These are phyloP conservation scores for Plasmodium vinckei DNA, from an alignment of 169 alveolate genomes.

Conservation along the genomic window DNA sequence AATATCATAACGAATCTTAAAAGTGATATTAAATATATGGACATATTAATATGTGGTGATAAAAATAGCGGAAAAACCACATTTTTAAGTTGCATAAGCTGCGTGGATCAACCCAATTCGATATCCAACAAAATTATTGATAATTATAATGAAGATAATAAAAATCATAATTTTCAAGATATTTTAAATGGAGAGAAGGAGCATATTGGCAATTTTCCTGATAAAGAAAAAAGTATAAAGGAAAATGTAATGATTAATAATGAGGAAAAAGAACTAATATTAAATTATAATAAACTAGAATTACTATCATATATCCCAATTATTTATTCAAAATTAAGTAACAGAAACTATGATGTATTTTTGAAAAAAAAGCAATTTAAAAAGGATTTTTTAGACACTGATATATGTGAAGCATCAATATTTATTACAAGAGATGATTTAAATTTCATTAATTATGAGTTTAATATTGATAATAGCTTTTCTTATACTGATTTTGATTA, in stretches of 20 bases:
- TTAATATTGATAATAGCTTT: constrained; percentile 6
- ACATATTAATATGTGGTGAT: constrained; percentile 71
- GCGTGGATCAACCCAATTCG: constrained; percentile 10
- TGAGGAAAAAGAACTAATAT: constrained; percentile 20
- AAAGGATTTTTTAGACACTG: constrained; percentile 53
- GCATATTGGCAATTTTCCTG: neutral
- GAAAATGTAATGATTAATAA: constrained; percentile 13
- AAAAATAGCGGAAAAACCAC: constrained; percentile 71
- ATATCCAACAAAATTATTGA: neutral
- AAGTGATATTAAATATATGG: constrained; percentile 49
- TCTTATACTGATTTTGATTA: constrained; percentile 16
- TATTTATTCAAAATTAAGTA: constrained; percentile 46
- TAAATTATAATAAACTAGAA: constrained; percentile 47
- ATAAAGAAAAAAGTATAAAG: neutral
- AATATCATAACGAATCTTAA: constrained; percentile 14
- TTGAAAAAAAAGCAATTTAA: constrained; percentile 21
- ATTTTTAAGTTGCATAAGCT: constrained; percentile 59
- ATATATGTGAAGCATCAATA: constrained; percentile 57
- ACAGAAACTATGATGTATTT: constrained; percentile 57
- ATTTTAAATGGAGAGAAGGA: neutral
- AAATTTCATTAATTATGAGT: constrained; percentile 65
- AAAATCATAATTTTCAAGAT: neutral
- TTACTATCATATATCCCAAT: constrained; percentile 60
- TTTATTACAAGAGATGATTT: constrained; percentile 59
- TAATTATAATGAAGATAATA: neutral